Base-by-base conservation (phyloP, 192 early-diverging fungal genomes). In the Entomortierella chlamydospora region DNA sequence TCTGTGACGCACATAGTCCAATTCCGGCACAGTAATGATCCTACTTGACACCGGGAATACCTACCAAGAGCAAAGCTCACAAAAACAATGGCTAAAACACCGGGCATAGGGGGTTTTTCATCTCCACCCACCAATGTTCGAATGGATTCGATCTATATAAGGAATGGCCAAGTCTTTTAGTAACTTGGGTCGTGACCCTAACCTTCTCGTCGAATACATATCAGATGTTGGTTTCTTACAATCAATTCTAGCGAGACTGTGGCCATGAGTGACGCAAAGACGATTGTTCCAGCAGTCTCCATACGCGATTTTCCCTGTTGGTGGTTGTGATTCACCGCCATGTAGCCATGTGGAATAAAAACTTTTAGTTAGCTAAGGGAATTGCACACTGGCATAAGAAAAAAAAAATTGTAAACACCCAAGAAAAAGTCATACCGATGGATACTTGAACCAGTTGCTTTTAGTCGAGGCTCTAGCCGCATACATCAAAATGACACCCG, bases 211-310 rank as follows among this genome's bases (percentile, higher is more conserved):
- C 5, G 20, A 47, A 11, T 15, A 2, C n/a, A 12, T 34, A 2
- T 20, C 34, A 11, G 47, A n/a, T 18, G 59, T 31, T 0, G 42
- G 49, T 3, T 17, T 70, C 71, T 67, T 86, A 87, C 89, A 54
- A 93, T 85, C 42, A 95, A 81, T 47, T 89, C 86, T 7, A 93
- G 79, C 4, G 92, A 90, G 9, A 93, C 85, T 9, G 91, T 89
- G 49, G 86, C 84, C 93, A 93, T 95, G n/a, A 93, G 83, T 11
- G 87, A 87, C 0, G 92, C 81, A 84, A 95, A 95, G 15, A 95
- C 87, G 66, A 95, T 93, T 0, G 92, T 91, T 31, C 93, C 93
- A 13, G 89, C 87, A 12, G 92, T 93, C 72, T 95, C 93, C 70
- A 93, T 88, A 42, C 91, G 85, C 23, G 88, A 85, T 59, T 92